A percentile compares a stretch with the other conserved stretches of the same genome.
phyloP scores from a whole-genome alignment of 163 green algal species.

The Chlamydomonas reinhardtii region DNA sequence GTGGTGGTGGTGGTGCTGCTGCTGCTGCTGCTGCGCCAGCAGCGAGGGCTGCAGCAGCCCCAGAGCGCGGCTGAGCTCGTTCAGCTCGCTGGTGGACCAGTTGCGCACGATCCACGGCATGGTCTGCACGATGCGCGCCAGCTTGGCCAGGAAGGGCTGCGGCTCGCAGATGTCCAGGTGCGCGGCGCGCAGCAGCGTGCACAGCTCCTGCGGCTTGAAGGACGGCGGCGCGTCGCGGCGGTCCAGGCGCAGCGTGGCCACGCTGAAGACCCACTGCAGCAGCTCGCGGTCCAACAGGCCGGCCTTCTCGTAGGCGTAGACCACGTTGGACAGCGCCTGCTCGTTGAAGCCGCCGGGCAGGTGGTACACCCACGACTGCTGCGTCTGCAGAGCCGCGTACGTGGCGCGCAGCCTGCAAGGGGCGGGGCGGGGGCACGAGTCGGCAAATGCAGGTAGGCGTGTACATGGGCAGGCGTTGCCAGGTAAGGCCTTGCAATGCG shows the following conservation, averaged over 20 bases:
- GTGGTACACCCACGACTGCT: constrained; percentile 50
- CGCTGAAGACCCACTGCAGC: constrained; percentile 66
- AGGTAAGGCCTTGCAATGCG: no score
- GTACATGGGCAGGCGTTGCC: no score
- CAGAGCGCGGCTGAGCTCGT: constrained; percentile 64
- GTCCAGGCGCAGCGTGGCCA: constrained; percentile 66
- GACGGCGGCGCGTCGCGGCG: constrained; percentile 41
- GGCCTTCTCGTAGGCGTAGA: constrained; percentile 71
- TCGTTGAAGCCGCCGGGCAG: constrained; percentile 70
- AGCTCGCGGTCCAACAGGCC: constrained; percentile 66
- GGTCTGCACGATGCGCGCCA: constrained; percentile 54
- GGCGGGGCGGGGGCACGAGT: no score
- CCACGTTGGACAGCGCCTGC: constrained; percentile 72
- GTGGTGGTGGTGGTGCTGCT: neutral
- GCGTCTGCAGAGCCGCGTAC: constrained; percentile 54
- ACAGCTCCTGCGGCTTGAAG: constrained; percentile 76
- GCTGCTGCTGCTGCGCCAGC: constrained; percentile 28
- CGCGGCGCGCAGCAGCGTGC: constrained; percentile 70
- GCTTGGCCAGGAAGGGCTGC: constrained; percentile 63
- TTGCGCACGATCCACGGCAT: constrained; percentile 56
- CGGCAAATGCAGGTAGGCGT: no score
- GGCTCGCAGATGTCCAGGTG: constrained; percentile 64
- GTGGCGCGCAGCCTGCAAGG: constrained; percentile 55
- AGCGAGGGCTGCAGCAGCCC: constrained; percentile 51
- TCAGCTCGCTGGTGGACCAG: constrained; percentile 61